These are phyloP conservation scores for Annulohypoxylon bovei DNA, from an alignment of 495 filamentous ascomycete species.

Conservation along the genomic window DNA sequence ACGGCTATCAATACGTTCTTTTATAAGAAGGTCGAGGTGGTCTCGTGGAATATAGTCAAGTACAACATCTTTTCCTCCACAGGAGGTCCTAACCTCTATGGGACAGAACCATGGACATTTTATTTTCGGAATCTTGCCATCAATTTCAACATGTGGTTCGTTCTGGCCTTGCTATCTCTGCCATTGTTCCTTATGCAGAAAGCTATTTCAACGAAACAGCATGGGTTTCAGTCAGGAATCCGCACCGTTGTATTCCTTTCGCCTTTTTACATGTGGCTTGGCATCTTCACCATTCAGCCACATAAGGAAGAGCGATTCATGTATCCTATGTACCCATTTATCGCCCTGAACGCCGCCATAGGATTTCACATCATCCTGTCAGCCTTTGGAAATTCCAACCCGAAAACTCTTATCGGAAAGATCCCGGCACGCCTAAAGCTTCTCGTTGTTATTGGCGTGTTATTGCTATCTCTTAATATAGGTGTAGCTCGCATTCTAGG, in stretches of 20 bases:
- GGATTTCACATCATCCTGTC: conserved; percentile 79
- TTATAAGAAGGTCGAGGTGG: conserved; percentile 78
- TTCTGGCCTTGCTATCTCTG: conserved; percentile 78
- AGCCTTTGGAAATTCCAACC: conserved; percentile 74
- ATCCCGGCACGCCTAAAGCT: conserved; percentile 78
- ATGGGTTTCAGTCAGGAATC: conserved; percentile 61
- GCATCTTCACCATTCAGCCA: conserved; percentile 87
- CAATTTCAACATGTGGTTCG: conserved; percentile 96
- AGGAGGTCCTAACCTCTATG: conserved; percentile 91
- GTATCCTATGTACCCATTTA: conserved; percentile 93
- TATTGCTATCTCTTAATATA: conserved; percentile 68
- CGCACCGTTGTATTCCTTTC: conserved; percentile 78
- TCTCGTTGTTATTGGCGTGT: conserved; percentile 59
- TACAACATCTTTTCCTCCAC: conserved; percentile 92
- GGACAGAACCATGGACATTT: conserved; percentile 96
- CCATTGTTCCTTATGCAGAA: conserved; percentile 68
- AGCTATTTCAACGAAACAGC: conserved; percentile 50
- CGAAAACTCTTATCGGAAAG: conserved; percentile 69
- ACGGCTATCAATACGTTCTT: conserved; percentile 78
- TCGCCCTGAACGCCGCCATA: conserved; percentile 92
- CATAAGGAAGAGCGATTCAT: conserved; percentile 99
- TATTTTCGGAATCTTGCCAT: conserved; percentile 90
- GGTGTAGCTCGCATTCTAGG: conserved; percentile 80
- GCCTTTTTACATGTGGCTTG: conserved; percentile 95
- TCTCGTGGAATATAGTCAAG: conserved; percentile 90